Evolutionary conservation across 2,329 filamentous ascomycete species (phyloP), one percentile per base, ranked within the genome.

Genomic region (Teratosphaeria viscida): DNA sequence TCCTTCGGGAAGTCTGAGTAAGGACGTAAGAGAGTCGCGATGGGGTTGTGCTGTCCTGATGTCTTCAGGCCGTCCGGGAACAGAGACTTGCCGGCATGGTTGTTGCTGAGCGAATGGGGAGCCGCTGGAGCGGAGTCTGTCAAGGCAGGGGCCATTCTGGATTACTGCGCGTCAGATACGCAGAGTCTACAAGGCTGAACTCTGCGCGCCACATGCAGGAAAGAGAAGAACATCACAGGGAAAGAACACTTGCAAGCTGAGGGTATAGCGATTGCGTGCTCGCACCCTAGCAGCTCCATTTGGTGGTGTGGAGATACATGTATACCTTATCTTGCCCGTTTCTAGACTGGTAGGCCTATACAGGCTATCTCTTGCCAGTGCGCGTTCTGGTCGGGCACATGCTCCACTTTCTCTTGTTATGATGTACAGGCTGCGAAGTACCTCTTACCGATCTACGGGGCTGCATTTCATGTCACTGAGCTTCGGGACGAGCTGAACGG

Each of bases 1-100:
- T 86, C 75, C 61, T 82, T 82, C 52, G 89, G 89, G 68, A 92
- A 92, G 16, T 81, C 79, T 0, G 81, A 78, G 71, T 90, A 92
- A 0, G 87, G 82, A 55, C 76, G 77, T n/a, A 92, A 73, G 8
- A 80, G 75, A 35, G 85, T 78, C 69, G 86, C 86, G 37, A 88
- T 72, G 1, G 89, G 89, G 27, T 82, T 78, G 65, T 89, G 86
- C 71, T 92, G 89, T 47, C 89, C 89, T 0, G 86, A 82, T 23
- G 85, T 87, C 68, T 83, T 85, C 67, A 86, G 77, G 10, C 85
- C 84, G 67, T 87, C 84, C 10, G 84, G 85, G 70, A 86, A 87
- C 65, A 83, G 73, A 58, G 75, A 70, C 54, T 72, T 72, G 35
- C 49, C 54, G n/a, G 39, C 49, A 53, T 47, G n/a, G 8, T 14